Evolutionary conservation across 805 yeast genomes (phyloP), one percentile per base, ranked within the genome.

Genomic region (Pichia rugopelliculosa): DNA sequence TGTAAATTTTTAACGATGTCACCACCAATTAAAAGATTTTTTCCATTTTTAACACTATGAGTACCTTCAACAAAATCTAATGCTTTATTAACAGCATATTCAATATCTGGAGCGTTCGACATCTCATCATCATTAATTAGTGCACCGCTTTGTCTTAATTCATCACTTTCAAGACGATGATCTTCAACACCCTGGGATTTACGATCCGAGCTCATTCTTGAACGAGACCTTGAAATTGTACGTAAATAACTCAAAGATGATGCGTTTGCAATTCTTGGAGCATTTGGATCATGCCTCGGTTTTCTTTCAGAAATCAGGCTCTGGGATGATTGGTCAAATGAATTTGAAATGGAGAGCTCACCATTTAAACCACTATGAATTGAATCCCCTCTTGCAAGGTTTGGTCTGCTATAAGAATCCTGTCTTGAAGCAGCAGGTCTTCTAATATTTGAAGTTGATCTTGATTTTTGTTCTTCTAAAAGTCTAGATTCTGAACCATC

Each of bases 301-400:
- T 49, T 59, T 77, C 59, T 73, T 68, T 51, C 77, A 12, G 45
- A 25, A 12, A 49, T 39, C 6, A 49, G 30, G 27, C 34, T 36
- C 17, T 75, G 69, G 10, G 75, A 71, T 3, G 44, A 18, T 17
- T 41, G 11, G 17, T 44, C 48, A 41, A 18, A 48, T 13, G 51
- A 24, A 10, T 24, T 44, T 12, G 42, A 30, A n/a, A 44, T 48
- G 15, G 51, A 40, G 20, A 36, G 37, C 5, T 72, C 72, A 41
- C 72, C 75, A 15, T 64, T 63, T 42, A 72, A 69, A 11, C 80
- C 77, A 56, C 76, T 75, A 56, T 82, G 85, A 59, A 84, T 84
- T 1, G 89, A 80, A 53, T 83, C 90, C 34, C 91, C 93, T 51
- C 85, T 72, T 2, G 91, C 90, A 56, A 84, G 69, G 64, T 83